Evolutionary conservation across 306 rosid genomes (phyloP), one percentile per base, ranked within the genome.

Genomic region (Gleditsia sinensis): DNA sequence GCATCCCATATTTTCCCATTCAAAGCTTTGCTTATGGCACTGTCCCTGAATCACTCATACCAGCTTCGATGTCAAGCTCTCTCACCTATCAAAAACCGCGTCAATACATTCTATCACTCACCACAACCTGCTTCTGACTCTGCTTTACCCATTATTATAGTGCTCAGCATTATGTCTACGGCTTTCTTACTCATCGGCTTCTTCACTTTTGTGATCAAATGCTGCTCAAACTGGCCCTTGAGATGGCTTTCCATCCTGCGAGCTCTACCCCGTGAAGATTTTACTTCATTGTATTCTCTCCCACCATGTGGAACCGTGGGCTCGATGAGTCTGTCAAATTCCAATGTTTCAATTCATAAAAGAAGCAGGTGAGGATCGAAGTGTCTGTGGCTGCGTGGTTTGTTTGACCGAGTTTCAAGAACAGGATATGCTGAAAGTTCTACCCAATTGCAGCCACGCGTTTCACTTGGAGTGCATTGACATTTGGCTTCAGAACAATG

Each of bases 381-480:
- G 78, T 53, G 71, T 86, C 14, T 53, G 30, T 50, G 83, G 88
- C 0, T 92, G 97, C 42, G 92, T 80, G 48, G 93, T 89, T 53
- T 89, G 95, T 76, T 69, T 89, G 86, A 80, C 48, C 14, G 87
- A 82, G 74, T 87, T 89, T 42, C 86, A 83, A 62, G 83, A 79
- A 50, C 81, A 75, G 30, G 92, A 87, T 33, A 68, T 83, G 56
- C 66, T 85, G 5, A 87, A 76, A 75, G 75, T 83, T 72, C 86
- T 89, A 3, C 90, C 95, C 0, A 77, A 61, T 50, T 89, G 95
- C 69, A 69, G 57, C 74, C 92, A 89, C 36, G 86, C 85, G 12
- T 89, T 89, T 80, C 95, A 89, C 49, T 76, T 85, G 63, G 90
- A 89, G 64, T 89, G 95, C 75, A 87, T 89, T 60, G 89, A 85